Evolutionary conservation across 306 rosid genomes (phyloP).

Genomic region (Chamaecrista fasciculata): DNA sequence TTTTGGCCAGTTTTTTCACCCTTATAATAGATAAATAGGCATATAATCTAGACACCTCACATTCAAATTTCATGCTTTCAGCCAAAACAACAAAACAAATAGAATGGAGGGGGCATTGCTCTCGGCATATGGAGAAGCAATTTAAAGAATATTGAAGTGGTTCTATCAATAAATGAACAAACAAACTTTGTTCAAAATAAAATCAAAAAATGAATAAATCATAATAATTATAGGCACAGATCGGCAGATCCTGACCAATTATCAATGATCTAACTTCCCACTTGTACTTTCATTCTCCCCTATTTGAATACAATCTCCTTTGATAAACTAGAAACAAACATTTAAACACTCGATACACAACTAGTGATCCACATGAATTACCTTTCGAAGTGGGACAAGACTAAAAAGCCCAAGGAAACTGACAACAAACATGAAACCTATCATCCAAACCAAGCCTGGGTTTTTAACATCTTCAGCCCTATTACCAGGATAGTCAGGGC

Average conservation of each 20-base stretch:
- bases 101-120: not conserved
- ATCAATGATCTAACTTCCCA: not conserved
- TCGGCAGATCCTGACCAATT: not conserved
- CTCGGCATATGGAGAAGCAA: not conserved
- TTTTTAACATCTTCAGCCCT: constrained; percentile 82
- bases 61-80: not conserved
- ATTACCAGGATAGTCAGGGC: constrained; percentile 89
- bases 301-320: not conserved
- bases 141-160: constrained; percentile 5
- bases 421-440: constrained; percentile 74
- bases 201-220: not conserved
- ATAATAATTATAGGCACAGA: not conserved
- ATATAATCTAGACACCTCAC: not conserved
- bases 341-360: not conserved
- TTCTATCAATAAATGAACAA: not conserved
- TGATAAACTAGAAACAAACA: not conserved
- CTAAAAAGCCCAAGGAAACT: constrained; percentile 93
- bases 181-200: not conserved
- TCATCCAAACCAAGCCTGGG: constrained; percentile 93
- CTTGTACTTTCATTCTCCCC: not conserved
- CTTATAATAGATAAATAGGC: not conserved
- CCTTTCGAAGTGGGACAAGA: constrained; percentile 94
- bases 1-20: not conserved
- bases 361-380: constrained; percentile 31
- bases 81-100: constrained; percentile 9